phyloP scores from a whole-genome alignment of 2,329 filamentous ascomycete genomes.

The Eutypa lata region DNA sequence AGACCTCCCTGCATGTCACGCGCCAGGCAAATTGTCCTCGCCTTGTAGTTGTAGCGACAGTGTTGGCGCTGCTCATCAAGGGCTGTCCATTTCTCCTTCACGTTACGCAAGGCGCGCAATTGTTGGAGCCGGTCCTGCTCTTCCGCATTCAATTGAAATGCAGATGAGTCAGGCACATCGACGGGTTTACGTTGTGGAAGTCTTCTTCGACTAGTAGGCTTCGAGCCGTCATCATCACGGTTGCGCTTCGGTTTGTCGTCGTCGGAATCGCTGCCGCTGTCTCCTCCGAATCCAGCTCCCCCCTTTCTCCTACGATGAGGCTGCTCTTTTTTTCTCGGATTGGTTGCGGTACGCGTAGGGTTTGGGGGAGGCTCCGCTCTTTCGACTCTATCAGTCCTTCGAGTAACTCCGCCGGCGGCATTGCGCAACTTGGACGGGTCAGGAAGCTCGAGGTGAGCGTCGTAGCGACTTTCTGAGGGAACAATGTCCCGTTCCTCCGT shows the following conservation, averaged over 20 bases:
- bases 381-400: background rate
- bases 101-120: background rate
- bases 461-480: background rate
- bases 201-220: background rate
- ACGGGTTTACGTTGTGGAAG: background rate
- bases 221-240: background rate
- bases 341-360: background rate
- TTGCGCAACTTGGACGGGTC: background rate
- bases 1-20: background rate
- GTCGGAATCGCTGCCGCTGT: background rate
- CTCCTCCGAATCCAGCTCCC: background rate
- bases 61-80: background rate
- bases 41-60: background rate
- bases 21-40: background rate
- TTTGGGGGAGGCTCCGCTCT: background rate
- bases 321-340: background rate
- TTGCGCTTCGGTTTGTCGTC: background rate
- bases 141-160: background rate
- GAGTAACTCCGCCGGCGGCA: background rate
- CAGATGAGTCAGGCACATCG: background rate
- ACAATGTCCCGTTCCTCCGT: background rate
- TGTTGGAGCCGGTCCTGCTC: background rate
- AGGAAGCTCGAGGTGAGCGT: background rate
- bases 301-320: background rate
- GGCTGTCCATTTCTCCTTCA: background rate